These are phyloP conservation scores for Fusarium pilosicola DNA, from an alignment of 2,329 filamentous ascomycete genomes.

Conservation along the genomic window DNA sequence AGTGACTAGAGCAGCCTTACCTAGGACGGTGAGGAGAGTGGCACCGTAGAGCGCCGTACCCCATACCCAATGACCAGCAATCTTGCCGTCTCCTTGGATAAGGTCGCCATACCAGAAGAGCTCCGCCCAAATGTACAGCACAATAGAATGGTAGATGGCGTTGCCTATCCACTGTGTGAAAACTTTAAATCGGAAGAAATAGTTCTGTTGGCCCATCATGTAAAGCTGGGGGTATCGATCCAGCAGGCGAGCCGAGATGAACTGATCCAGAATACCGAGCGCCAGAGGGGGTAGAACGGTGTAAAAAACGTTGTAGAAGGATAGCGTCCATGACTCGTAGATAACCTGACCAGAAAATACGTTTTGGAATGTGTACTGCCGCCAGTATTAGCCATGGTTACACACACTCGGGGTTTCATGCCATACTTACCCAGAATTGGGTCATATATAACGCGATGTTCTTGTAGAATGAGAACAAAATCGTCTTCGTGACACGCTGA, in stretches of 20 bases:
- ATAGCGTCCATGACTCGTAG: slow-evolving; percentile 99
- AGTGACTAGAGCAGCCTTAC: slow-evolving; percentile 93
- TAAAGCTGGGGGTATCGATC: slow-evolving; percentile 98
- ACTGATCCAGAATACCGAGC: slow-evolving; percentile 96
- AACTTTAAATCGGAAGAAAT: slow-evolving; percentile 92
- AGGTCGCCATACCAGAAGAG: slow-evolving; percentile 86
- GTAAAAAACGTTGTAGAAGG: slow-evolving; percentile 99
- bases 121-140: slow-evolving; percentile 88
- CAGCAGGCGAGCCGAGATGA: slow-evolving; percentile 90
- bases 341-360: slow-evolving; percentile 98
- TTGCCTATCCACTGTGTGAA: slow-evolving; percentile 94
- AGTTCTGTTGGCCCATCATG: slow-evolving; percentile 88
- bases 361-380: slow-evolving; percentile 94
- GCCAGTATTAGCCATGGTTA: slow-evolving; percentile 30
- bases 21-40: slow-evolving; percentile 90
- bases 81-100: slow-evolving; percentile 79
- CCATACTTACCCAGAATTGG: slow-evolving; percentile 87
- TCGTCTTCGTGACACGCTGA: slow-evolving; percentile 95
- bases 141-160: slow-evolving; percentile 92
- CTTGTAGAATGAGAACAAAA: slow-evolving; percentile 99
- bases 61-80: slow-evolving; percentile 97
- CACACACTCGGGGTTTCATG: background rate
- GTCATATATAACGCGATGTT: slow-evolving; percentile 99
- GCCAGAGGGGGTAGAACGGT: slow-evolving; percentile 93
- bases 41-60: slow-evolving; percentile 94